Evolutionary conservation across 768 basidiomycete genomes (phyloP).

Genomic region (Tricholoma furcatifolium): DNA sequence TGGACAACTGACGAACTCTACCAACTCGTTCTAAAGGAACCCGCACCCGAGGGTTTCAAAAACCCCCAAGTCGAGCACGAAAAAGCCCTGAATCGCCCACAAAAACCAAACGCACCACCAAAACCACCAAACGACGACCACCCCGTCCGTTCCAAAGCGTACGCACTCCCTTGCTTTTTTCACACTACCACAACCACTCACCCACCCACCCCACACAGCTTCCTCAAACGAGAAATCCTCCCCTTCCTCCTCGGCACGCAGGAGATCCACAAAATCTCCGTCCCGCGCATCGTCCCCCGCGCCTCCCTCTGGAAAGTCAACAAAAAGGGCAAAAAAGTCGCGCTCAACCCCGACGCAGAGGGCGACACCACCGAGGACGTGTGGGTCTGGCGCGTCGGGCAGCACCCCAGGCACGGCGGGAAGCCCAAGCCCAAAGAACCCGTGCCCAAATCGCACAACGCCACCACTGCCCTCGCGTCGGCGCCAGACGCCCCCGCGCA

Average conservation of each 20-base stretch:
- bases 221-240: slow-evolving; percentile 53
- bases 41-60: slow-evolving; percentile 29
- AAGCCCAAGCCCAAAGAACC: too few relatives aligned
- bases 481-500: too few relatives aligned
- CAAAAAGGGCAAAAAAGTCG: slow-evolving; percentile 19
- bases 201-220: slow-evolving; percentile 32
- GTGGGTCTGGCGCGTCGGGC: slow-evolving; percentile 40
- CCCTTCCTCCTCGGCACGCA: slow-evolving; percentile 40
- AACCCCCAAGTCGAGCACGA: slow-evolving; percentile 9
- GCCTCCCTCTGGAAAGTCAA: slow-evolving; percentile 11
- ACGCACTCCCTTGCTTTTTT: neutral
- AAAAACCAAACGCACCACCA: slow-evolving; percentile 8
- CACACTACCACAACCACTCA: neutral
- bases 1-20: slow-evolving; percentile 38
- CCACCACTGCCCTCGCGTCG: too few relatives aligned
- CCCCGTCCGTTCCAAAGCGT: slow-evolving; percentile 56
- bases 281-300: slow-evolving; percentile 26
- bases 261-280: slow-evolving; percentile 42
- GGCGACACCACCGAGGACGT: slow-evolving; percentile 25
- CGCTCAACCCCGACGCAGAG: slow-evolving; percentile 12
- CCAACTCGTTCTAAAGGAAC: slow-evolving; percentile 30
- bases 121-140: slow-evolving; percentile 42
- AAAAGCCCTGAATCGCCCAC: neutral
- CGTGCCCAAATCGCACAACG: too few relatives aligned
- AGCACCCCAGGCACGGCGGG: neutral